phyloP scores from a whole-genome alignment of 2,329 filamentous ascomycete species.

The Trichoderma sp. region DNA sequence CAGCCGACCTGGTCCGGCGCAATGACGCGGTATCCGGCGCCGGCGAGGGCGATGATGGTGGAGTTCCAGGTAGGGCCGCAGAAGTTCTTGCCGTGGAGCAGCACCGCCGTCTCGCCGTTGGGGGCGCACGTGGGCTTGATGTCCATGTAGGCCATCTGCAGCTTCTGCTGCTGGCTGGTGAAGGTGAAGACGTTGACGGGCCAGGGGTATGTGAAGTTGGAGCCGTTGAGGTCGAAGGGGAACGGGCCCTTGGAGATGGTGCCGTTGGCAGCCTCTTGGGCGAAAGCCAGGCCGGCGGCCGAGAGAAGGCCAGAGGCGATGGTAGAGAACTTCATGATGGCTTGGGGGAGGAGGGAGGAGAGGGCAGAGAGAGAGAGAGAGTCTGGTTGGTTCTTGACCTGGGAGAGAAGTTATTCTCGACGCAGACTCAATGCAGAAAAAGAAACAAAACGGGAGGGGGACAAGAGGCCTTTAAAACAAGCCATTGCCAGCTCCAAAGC shows the following conservation, averaged over 20 bases:
- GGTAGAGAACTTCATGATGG: conserved; percentile 29
- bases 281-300: conserved; percentile 22
- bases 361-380: background rate
- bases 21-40: conserved; percentile 49
- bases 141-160: conserved; percentile 58
- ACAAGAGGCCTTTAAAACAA: background rate
- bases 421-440: background rate
- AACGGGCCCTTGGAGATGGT: conserved; percentile 38
- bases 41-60: conserved; percentile 43
- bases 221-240: conserved; percentile 44
- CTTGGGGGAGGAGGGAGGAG: too few species aligned
- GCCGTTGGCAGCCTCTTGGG: conserved; percentile 29
- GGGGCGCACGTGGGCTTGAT: conserved; percentile 36
- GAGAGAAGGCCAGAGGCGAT: conserved; percentile 24
- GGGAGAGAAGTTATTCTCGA: background rate
- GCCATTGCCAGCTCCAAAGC: background rate
- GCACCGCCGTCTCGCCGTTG: conserved; percentile 43
- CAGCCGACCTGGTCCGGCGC: conserved; percentile 55
- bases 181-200: conserved; percentile 49
- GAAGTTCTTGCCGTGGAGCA: conserved; percentile 57
- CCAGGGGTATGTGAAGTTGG: conserved; percentile 52
- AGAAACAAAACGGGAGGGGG: background rate
- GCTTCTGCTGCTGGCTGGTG: conserved; percentile 44
- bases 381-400: background rate
- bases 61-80: conserved; percentile 52